Conservation (phyloP, 805 yeast species). For the Metschnikowia anglica region DNA sequence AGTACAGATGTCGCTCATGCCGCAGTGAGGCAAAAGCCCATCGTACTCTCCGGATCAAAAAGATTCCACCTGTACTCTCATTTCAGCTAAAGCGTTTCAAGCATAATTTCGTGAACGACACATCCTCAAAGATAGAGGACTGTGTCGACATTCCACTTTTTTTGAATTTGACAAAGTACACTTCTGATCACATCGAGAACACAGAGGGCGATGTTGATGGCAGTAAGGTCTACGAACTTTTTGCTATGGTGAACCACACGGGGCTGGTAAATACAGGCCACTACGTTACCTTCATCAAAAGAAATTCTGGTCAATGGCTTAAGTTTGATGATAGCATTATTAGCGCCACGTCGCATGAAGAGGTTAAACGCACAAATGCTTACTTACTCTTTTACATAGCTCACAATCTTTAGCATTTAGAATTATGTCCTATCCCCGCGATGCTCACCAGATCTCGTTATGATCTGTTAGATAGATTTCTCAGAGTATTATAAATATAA, state of each 20-base stretch:
- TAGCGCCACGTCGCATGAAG: conserved; percentile 58
- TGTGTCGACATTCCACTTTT: conserved; percentile 71
- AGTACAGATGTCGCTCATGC: conserved; percentile 71
- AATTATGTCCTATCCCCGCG: too few species aligned
- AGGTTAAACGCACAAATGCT: conserved; percentile 71
- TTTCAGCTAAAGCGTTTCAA: conserved; percentile 83
- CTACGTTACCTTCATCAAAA: conserved; percentile 77
- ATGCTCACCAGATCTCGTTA: too few species aligned
- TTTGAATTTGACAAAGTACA: conserved; percentile 68
- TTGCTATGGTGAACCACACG: conserved; percentile 82
- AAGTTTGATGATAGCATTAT: conserved; percentile 88
- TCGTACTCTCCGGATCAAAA: conserved; percentile 67
- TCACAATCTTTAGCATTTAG: conserved; percentile 35
- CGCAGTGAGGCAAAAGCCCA: conserved; percentile 56
- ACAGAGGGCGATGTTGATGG: conserved; percentile 23
- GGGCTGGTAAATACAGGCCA: conserved; percentile 97
- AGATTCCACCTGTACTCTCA: conserved; percentile 73
- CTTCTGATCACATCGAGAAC: conserved; percentile 17
- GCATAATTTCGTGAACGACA: conserved; percentile 48
- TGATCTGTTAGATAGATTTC: too few species aligned
- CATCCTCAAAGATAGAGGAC: conserved; percentile 70
- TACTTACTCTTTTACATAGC: conserved; percentile 73
- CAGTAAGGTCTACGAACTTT: conserved; percentile 67
- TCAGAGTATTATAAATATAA: too few species aligned
- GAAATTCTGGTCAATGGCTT: conserved; percentile 78